Evolutionary conservation across 179 eudicot genomes (phyloP).

Genomic region (Pouteria campechiana): DNA sequence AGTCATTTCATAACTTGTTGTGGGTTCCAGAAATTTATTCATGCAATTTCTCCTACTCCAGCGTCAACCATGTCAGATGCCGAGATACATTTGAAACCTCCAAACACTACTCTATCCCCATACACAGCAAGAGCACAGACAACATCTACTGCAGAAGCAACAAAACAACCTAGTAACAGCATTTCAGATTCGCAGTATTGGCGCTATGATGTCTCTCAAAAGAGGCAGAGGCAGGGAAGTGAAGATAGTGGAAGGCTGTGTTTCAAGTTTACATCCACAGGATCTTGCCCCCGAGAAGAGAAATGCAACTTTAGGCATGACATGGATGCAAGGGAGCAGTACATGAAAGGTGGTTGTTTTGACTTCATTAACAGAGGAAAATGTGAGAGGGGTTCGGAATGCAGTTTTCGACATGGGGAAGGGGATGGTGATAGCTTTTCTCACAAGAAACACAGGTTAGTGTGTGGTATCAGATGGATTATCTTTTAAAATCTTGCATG

Average conservation of each 20-base stretch:
- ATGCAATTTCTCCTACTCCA: slow-evolving; percentile 96
- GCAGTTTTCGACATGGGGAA: slow-evolving; percentile 70
- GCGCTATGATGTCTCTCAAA: slow-evolving; percentile 81
- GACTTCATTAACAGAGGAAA: slow-evolving; percentile 88
- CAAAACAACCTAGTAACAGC: slow-evolving; percentile 45
- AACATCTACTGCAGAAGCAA: slow-evolving; percentile 19
- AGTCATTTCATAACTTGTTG: slow-evolving; percentile 7
- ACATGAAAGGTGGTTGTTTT: slow-evolving; percentile 75
- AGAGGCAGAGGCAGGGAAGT: slow-evolving; percentile 61
- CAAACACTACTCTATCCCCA: slow-evolving; percentile 70
- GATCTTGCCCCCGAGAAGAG: slow-evolving; percentile 74
- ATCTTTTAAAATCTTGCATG: no score
- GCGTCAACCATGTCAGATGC: slow-evolving; percentile 71
- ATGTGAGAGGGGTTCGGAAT: slow-evolving; percentile 91
- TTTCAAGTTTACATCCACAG: slow-evolving; percentile 78
- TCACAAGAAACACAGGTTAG: slow-evolving; percentile 51
- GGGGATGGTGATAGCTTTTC: slow-evolving; percentile 45
- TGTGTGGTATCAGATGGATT: no score
- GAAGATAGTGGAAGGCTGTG: slow-evolving; percentile 51
- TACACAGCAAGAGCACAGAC: slow-evolving; percentile 24
- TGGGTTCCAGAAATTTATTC: slow-evolving; percentile 73
- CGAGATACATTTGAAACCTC: slow-evolving; percentile 57
- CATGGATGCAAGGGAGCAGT: slow-evolving; percentile 78
- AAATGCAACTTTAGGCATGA: slow-evolving; percentile 78
- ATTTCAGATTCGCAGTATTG: slow-evolving; percentile 68